A percentile compares a stretch with the other conserved stretches of the same genome.
phyloP scores from a whole-genome alignment of 2,329 filamentous ascomycete genomes.

The Byssochlamys sp. region DNA sequence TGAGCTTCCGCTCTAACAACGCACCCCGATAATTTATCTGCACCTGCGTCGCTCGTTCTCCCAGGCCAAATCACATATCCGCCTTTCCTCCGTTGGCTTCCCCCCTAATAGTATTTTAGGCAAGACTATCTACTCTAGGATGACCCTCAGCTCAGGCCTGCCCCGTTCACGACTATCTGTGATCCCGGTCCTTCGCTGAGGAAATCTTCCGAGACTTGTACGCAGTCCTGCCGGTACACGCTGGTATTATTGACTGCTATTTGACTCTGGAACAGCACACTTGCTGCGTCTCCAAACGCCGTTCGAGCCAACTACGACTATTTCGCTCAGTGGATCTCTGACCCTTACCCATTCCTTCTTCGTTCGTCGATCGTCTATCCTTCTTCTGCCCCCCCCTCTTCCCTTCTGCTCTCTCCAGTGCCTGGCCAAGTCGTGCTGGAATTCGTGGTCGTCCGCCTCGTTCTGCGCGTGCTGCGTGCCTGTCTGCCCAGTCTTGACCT shows the following conservation, averaged over 20 bases:
- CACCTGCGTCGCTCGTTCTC: neutral
- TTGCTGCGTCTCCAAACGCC: neutral
- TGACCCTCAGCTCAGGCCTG: neutral
- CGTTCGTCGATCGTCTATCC: conserved; percentile 1
- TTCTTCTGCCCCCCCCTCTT: neutral
- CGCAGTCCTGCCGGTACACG: neutral
- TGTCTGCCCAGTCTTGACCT: conserved; percentile 2
- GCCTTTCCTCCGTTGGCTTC: neutral
- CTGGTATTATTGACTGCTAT: neutral
- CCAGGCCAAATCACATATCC: neutral
- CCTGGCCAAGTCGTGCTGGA: neutral
- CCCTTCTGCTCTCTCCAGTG: neutral
- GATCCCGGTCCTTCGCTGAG: neutral
- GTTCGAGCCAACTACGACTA: conserved; percentile 4
- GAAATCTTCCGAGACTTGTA: neutral
- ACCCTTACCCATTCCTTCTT: conserved; percentile 8
- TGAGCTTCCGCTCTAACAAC: neutral
- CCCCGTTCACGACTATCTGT: neutral
- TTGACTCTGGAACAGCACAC: neutral
- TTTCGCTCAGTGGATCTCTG: conserved; percentile 11
- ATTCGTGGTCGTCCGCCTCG: neutral
- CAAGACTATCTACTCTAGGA: neutral
- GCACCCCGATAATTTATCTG: neutral
- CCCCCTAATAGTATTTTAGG: neutral
- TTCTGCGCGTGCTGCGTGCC: conserved; percentile 4